These are phyloP conservation scores for Chlorencoelia australis DNA, from an alignment of 2,329 filamentous ascomycete species.

Conservation along the genomic window DNA sequence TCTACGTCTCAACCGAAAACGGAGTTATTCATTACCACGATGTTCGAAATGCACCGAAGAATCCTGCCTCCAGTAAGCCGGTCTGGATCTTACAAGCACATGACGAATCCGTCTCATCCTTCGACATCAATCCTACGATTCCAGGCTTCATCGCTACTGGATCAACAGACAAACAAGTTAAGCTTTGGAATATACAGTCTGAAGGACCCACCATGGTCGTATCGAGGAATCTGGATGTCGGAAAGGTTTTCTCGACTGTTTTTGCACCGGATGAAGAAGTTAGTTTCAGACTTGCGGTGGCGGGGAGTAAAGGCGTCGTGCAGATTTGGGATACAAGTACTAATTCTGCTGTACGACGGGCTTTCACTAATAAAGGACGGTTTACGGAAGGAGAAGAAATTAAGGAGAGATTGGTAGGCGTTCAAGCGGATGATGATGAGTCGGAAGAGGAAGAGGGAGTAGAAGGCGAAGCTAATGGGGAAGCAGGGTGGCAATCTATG, in stretches of 20 bases:
- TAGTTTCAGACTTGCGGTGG: constrained; percentile 83
- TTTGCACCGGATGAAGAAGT: constrained; percentile 90
- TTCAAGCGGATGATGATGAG: constrained; percentile 55
- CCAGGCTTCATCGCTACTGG: constrained; percentile 91
- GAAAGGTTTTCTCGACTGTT: constrained; percentile 82
- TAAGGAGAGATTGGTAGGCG: constrained; percentile 67
- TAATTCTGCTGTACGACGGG: constrained; percentile 73
- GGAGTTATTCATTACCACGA: constrained; percentile 92
- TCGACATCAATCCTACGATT: constrained; percentile 82
- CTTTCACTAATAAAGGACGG: constrained; percentile 66
- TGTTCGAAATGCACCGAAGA: constrained; percentile 62
- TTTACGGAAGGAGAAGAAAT: constrained; percentile 51
- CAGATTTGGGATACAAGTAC: constrained; percentile 78
- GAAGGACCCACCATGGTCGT: constrained; percentile 83
- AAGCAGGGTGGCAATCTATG: constrained; percentile 39
- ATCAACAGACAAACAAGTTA: constrained; percentile 88
- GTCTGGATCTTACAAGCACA: constrained; percentile 95
- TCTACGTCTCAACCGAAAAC: constrained; percentile 89
- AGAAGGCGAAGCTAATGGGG: constrained; percentile 34
- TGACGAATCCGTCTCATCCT: constrained; percentile 81
- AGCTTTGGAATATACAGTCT: constrained; percentile 85
- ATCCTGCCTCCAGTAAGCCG: constrained; percentile 67
- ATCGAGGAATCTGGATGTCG: constrained; percentile 82
- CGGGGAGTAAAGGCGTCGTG: constrained; percentile 85
- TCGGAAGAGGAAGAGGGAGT: constrained; percentile 42